Evolutionary conservation across 23 red algal genomes (phyloP).

Genomic region (Gracilaria gracilis): DNA sequence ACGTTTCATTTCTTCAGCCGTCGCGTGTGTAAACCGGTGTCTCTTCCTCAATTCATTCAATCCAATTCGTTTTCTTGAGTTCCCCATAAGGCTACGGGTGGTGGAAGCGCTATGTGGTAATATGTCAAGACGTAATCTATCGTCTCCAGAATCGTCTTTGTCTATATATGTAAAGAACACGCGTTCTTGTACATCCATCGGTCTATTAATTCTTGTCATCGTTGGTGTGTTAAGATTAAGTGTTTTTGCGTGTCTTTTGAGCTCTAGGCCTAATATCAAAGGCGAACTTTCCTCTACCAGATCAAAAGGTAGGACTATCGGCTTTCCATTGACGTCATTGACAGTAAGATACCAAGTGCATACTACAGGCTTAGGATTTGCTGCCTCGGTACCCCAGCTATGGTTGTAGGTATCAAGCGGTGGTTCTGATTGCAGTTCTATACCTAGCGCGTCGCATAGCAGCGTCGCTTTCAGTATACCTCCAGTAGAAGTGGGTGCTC

Average conservation of each 20-base stretch:
- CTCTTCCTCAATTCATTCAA: constrained; percentile 9
- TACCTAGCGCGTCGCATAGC: constrained; percentile 35
- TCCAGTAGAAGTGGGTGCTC: constrained; percentile 40
- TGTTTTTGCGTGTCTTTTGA: not conserved
- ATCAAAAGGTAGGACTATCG: constrained; percentile 20
- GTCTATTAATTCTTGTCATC: not conserved
- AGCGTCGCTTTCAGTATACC: constrained; percentile 21
- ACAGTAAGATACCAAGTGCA: constrained; percentile 15
- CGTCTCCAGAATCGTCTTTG: not conserved
- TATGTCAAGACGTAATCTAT: constrained; percentile 21
- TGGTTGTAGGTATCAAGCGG: constrained; percentile 33
- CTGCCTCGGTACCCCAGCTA: not conserved
- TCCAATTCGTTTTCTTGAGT: not conserved
- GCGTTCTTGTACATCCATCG: not conserved
- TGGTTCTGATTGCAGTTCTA: constrained; percentile 5
- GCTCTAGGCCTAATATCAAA: constrained; percentile 23
- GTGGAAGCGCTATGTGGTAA: not conserved
- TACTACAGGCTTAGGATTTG: constrained; percentile 2
- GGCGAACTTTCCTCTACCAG: constrained; percentile 26
- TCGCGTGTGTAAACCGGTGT: constrained; percentile 34
- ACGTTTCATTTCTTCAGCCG: constrained; percentile 8
- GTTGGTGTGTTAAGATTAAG: not conserved
- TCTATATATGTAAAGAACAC: constrained; percentile 23
- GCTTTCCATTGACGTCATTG: constrained; percentile 21
- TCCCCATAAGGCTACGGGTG: not conserved